Base-by-base conservation (phyloP, 352 stramenopile species). In the Phytopythium vexans region DNA sequence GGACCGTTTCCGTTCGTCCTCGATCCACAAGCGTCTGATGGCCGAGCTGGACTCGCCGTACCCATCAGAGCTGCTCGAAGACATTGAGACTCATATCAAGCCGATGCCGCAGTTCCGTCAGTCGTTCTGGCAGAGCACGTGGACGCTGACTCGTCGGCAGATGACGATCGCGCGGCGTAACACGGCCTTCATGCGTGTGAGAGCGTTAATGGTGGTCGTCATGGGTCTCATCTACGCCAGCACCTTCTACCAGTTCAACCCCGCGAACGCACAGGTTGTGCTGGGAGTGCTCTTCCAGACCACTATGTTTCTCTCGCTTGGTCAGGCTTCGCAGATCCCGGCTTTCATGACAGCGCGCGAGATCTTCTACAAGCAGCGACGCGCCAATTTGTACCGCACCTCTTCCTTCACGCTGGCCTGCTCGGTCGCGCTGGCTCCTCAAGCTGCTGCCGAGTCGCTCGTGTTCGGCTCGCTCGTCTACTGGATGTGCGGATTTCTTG, bases 331-430 rank as follows among this genome's bases (percentile, higher is more conserved):
- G 4, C 68, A 81, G 43, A 65, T 91, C 27, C 77, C 82, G 16
- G 66, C 68, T 10, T 74, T 92, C 49, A 85, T 91, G 49, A 62
- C 78, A 8, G 60, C 56, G 3, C 66, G 59, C 12, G 62, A 56
- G 9, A 58, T 77, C 16, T 92, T 78, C 66, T 88, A 89, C 68
- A 89, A 87, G 53, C 82, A 92, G 39, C n/a, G n/a, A n/a, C n/a
- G n/a, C n/a, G n/a, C n/a, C n/a, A n/a, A n/a, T n/a, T n/a, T n/a
- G n/a, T n/a, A 80, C 47, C 71, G 70, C 5, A 64, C 78, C 4
- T 69, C 66, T 10, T 70, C 71, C 14, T 92, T 84, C 52, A 60
- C 82, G 38, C 54, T 88, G 45, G 74, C 41, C 4, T 59, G 44
- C 38, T 52, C 45, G 3, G 38, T 62, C 3, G 38, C 55, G 21